Percentiles rank a stretch among this genome's conserved stretches.
phyloP scores from a whole-genome alignment of 306 rosid genomes.

The Cucurbita maxima region DNA sequence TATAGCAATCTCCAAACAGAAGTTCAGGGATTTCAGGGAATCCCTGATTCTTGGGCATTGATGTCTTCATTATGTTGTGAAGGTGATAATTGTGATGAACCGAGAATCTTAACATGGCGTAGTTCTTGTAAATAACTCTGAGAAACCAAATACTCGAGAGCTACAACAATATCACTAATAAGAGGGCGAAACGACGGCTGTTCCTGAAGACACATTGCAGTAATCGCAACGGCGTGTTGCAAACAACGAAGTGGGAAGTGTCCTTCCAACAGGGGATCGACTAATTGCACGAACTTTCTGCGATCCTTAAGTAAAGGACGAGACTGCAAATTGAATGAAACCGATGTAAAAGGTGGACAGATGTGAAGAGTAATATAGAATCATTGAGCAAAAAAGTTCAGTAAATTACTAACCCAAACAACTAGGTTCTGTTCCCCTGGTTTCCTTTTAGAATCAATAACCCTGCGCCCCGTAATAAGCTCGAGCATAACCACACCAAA shows the following conservation, averaged over 20 bases:
- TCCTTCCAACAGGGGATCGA: slow-evolving; percentile 72
- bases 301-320: slow-evolving; percentile 44
- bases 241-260: slow-evolving; percentile 59
- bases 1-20: slow-evolving; percentile 16
- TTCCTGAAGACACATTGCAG: slow-evolving; percentile 96
- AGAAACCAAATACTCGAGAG: slow-evolving; percentile 76
- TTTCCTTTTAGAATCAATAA: slow-evolving; percentile 41
- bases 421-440: slow-evolving; percentile 85
- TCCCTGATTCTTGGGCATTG: slow-evolving; percentile 11
- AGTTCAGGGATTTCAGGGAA: slow-evolving; percentile 21
- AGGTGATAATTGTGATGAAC: slow-evolving; percentile 18
- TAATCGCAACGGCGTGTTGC: slow-evolving; percentile 89
- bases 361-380: neutral
- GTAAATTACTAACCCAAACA: slow-evolving; percentile 49
- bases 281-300: slow-evolving; percentile 32
- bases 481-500: slow-evolving; percentile 95
- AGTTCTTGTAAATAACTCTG: slow-evolving; percentile 21
- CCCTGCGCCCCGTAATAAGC: slow-evolving; percentile 81
- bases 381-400: neutral
- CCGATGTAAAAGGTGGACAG: too few species aligned
- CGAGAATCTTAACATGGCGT: neutral
- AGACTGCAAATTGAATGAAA: slow-evolving; percentile 20
- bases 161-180: slow-evolving; percentile 72
- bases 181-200: slow-evolving; percentile 80
- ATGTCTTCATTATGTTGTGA: slow-evolving; percentile 13